Conservation (phyloP, 2,329 filamentous ascomycete genomes). For the Claviceps purpurea region DNA sequence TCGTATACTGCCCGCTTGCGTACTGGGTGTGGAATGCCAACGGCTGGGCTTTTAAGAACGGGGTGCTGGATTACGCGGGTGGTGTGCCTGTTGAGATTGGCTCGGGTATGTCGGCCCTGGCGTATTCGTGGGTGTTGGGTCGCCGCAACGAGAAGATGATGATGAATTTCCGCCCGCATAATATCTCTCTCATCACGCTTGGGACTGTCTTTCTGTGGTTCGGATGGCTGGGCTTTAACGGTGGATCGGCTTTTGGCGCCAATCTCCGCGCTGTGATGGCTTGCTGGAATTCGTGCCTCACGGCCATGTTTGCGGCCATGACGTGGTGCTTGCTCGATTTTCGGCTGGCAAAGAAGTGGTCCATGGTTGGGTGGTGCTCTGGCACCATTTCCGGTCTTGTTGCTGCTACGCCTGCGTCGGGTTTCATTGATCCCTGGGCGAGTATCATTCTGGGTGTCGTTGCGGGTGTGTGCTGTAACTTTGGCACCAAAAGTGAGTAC, state of each 20-base stretch:
- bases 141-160: conserved; percentile 98
- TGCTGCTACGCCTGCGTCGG: conserved; percentile 55
- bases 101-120: conserved; percentile 82
- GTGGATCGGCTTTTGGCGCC: conserved; percentile 83
- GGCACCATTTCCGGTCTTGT: conserved; percentile 59
- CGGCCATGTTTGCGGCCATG: conserved; percentile 81
- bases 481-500: conserved; percentile 43
- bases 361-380: conserved; percentile 61
- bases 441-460: conserved; percentile 53
- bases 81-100: conserved; percentile 95
- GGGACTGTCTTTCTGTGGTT: conserved; percentile 96
- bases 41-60: conserved; percentile 83
- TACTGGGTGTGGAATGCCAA: conserved; percentile 96
- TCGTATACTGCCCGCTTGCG: conserved; percentile 93
- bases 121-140: conserved; percentile 91
- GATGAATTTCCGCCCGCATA: conserved; percentile 98
- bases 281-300: conserved; percentile 95
- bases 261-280: conserved; percentile 92
- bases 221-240: conserved; percentile 98
- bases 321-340: conserved; percentile 95
- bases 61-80: conserved; percentile 90
- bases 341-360: conserved; percentile 90
- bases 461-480: conserved; percentile 54
- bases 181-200: conserved; percentile 92
- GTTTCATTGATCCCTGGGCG: conserved; percentile 55